Base-by-base conservation (phyloP, 129 eudicot genomes). In the Flaveria brownii region DNA sequence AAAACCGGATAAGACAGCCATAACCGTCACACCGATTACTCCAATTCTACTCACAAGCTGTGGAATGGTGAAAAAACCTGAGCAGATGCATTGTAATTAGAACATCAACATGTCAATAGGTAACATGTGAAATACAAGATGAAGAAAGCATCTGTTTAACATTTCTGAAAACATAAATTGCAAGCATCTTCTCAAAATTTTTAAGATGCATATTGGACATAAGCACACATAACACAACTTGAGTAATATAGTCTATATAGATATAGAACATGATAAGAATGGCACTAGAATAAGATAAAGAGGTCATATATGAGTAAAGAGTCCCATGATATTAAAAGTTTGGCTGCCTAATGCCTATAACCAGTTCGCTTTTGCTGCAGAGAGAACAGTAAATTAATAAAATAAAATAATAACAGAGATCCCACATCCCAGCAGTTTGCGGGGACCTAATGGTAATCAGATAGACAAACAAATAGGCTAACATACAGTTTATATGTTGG, bases 11-110 rank as follows among this genome's bases (percentile, higher is more conserved):
- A 94, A 77, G 67, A 94, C 94, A 77, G 99, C 97, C 99, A 94
- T 94, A 77, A 94, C 92, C 41, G 97, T 94, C 83, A 94, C 96
- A 28, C 99, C 99, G 59, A 94, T 94, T 12, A 94, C 99, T 57
- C 97, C 97, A 68, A 94, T 94, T 89, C 99, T 94, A 83, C 99
- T 91, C 51, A 94, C 99, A 72, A 94, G 90, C 85, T 94, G 99
- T 84, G 99, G 85, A 76, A 91, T 94, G 72, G 99, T 94, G 88
- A 94, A 94, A 84, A 94, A 94, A 30, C 99, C 99, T 91, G 90
- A 61, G 69, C 20, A 70, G 75, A 78, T 68, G 59, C 46, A 49
- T 83, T 55, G 28, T 6, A 52, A 76, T 69, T 46, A 73, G 77
- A 54, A 46, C n/a, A 77, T 42, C 62, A 28, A 50, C 47, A 81